Conservation (phyloP, 208 protist genomes). For the Crithidia brevicula region DNA sequence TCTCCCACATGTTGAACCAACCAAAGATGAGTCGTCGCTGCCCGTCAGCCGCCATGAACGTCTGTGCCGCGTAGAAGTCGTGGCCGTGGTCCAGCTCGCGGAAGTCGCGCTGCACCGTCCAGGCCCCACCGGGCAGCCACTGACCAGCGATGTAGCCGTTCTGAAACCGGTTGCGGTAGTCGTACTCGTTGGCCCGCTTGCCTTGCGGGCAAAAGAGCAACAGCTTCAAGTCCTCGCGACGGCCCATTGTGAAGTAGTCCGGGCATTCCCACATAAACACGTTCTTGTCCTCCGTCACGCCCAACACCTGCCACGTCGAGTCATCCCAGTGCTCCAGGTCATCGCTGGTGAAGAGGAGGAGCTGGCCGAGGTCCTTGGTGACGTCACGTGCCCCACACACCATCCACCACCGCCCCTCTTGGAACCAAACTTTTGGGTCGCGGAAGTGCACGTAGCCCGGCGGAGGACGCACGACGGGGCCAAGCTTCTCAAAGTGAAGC, state of each 20-base stretch:
- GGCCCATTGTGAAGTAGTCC: conserved; percentile 38
- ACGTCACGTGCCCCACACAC: conserved; percentile 43
- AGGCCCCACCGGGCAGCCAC: conserved; percentile 17
- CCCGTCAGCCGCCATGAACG: conserved; percentile 35
- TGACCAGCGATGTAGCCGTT: conserved; percentile 38
- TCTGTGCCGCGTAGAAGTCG: conserved; percentile 53
- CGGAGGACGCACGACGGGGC: conserved; percentile 32
- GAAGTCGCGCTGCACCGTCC: conserved; percentile 29
- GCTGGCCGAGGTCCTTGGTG: conserved; percentile 40
- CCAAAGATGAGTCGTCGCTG: conserved; percentile 41
- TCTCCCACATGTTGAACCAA: conserved; percentile 57
- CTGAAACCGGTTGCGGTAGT: conserved; percentile 51
- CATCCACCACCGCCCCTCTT: conserved; percentile 50
- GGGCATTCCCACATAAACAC: conserved; percentile 68
- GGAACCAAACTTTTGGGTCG: conserved; percentile 49
- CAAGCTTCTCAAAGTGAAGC: conserved; percentile 43
- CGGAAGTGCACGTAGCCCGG: conserved; percentile 44
- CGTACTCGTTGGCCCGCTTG: conserved; percentile 22
- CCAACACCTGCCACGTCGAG: conserved; percentile 35
- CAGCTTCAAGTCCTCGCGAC: conserved; percentile 10
- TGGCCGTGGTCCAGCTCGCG: conserved; percentile 44
- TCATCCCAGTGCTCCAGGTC: conserved; percentile 40
- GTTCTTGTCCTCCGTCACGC: conserved; percentile 40
- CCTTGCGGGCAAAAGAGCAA: conserved; percentile 58
- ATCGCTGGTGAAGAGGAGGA: conserved; percentile 40